Base-by-base conservation (phyloP, 2,329 filamentous ascomycete species). In the Nothophoma quercina region DNA sequence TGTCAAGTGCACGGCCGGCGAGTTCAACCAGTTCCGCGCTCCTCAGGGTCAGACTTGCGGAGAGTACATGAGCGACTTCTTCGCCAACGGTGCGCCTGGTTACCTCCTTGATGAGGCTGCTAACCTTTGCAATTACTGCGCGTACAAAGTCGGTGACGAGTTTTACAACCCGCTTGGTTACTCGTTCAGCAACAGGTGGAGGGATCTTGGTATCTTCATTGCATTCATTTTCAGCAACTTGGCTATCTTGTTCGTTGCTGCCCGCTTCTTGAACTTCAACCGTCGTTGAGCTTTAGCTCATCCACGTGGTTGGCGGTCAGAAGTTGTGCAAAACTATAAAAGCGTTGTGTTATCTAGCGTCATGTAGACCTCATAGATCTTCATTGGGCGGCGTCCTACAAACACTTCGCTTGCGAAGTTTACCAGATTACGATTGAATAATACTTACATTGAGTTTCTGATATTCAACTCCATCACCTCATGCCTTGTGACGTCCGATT, bases 191-290 rank as follows among this genome's bases (percentile, higher is more conserved):
- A 75, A 89, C 59, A 79, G 91, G 13, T 96, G 91, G 91, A 83
- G 91, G 48, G 91, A 96, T 63, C 58, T 95, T 50, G 92, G 91
- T 1, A 96, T 96, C 56, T 88, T 88, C 62, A 62, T 83, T 25
- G 88, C 87, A 1, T 96, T 92, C 67, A 82, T 96, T 45, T 90
- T 76, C 12, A 91, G 87, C 68, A 96, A 96, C 72, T 68, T 95
- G 65, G 82, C 90, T 16, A 75, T 87, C 40, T 64, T 88, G 55
- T 85, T 87, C 62, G 51, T 86, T 45, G 83, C 80, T 30, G 80
- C 82, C 70, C 79, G 75, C 43, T 80, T 72, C 58, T 64, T 80
- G 56, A 80, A 80, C 64, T 80, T 78, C 62, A 80, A 80, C 59
- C 60, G 67, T 15, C 61, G 70, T 38, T 72, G 53, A 68, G 38